phyloP scores from a whole-genome alignment of 805 yeast genomes.

The Candida ficus region DNA sequence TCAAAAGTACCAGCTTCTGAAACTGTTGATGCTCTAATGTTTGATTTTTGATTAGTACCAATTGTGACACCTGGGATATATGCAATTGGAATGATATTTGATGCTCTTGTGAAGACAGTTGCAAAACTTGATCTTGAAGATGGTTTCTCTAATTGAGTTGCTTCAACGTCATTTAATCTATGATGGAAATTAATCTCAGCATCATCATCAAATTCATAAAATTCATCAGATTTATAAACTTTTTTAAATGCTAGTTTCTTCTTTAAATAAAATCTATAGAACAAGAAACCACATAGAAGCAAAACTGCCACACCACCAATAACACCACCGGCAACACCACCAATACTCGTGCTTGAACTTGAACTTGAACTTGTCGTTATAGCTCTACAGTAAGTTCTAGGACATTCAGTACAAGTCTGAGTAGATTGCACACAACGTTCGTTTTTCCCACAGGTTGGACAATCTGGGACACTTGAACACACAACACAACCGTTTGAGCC shows the following conservation, averaged over 20 bases:
- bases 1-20: conserved; percentile 15
- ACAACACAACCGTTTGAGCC: conserved; percentile 34
- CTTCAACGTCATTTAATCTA: conserved; percentile 15
- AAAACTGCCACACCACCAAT: conserved; percentile 53
- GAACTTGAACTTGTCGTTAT: conserved; percentile 13
- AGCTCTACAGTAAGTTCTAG: conserved; percentile 44
- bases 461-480: conserved; percentile 36
- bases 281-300: conserved; percentile 27
- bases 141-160: conserved; percentile 25
- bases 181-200: conserved; percentile 25
- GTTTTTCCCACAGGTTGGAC: conserved; percentile 50
- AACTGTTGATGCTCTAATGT: conserved; percentile 29
- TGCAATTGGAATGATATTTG: conserved; percentile 86
- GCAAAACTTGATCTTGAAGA: conserved; percentile 35
- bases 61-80: conserved; percentile 91
- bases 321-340: conserved; percentile 71
- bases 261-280: conserved; percentile 39
- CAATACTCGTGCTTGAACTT: conserved; percentile 26
- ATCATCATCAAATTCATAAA: conserved; percentile 26
- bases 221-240: conserved; percentile 25
- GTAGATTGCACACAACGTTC: conserved; percentile 52
- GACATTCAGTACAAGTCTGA: conserved; percentile 54
- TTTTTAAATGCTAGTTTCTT: conserved; percentile 26
- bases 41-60: conserved; percentile 23
- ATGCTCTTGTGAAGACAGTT: conserved; percentile 70